A percentile compares a stretch with the other conserved stretches of the same genome.
Evolutionary conservation across 148 eudicot species (phyloP).

Genomic region (Hydrangea macrophylla): DNA sequence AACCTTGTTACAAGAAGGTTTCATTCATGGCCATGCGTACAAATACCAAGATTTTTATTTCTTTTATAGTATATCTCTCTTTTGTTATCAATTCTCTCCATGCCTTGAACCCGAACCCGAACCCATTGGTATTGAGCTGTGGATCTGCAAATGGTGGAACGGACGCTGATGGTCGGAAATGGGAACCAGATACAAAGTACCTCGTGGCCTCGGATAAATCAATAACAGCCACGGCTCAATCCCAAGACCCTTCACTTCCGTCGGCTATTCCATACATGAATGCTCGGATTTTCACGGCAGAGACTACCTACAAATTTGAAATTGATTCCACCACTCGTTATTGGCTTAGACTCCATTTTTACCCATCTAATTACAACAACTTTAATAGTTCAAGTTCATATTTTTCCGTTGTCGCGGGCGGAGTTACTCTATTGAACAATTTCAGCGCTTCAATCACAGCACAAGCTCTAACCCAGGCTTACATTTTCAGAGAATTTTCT

Average conservation of each 20-base stretch:
- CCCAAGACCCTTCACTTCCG: slow-evolving; percentile 68
- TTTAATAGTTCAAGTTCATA: slow-evolving; percentile 41
- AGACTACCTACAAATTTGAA: slow-evolving; percentile 46
- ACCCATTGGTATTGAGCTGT: slow-evolving; percentile 31
- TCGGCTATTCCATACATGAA: slow-evolving; percentile 69
- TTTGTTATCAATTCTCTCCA: background rate
- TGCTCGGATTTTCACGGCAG: slow-evolving; percentile 47
- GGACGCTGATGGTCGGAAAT: slow-evolving; percentile 57
- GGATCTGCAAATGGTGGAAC: slow-evolving; percentile 38
- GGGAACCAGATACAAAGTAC: slow-evolving; percentile 58
- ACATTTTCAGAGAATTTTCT: slow-evolving; percentile 57
- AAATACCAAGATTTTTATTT: slow-evolving; percentile 10
- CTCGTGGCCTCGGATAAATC: slow-evolving; percentile 31
- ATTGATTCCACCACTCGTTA: slow-evolving; percentile 33
- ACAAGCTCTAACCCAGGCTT: slow-evolving; percentile 63
- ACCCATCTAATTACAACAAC: slow-evolving; percentile 56
- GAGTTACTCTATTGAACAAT: slow-evolving; percentile 55
- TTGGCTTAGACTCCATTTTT: slow-evolving; percentile 60
- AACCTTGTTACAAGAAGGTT: too few species aligned
- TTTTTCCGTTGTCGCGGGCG: slow-evolving; percentile 51
- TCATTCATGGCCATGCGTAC: background rate
- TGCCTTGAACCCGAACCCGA: background rate
- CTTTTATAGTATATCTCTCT: background rate
- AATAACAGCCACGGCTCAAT: slow-evolving; percentile 27
- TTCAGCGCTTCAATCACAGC: slow-evolving; percentile 67